Base-by-base conservation (phyloP, 352 stramenopile genomes). In the Phytophthora fragariae region DNA sequence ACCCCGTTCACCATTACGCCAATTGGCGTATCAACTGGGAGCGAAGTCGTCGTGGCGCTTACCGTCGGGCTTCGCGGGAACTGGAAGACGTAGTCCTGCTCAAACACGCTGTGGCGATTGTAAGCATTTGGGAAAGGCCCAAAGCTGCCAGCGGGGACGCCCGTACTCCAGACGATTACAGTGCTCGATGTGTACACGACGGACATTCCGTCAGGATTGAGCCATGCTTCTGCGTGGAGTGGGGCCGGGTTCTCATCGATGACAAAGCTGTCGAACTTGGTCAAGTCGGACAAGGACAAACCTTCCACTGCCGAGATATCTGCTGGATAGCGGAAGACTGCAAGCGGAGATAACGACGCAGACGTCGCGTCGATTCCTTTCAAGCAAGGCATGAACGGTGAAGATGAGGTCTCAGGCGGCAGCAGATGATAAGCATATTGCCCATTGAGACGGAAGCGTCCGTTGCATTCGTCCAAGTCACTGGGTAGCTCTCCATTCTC, bases 1-100 rank as follows among this genome's bases (percentile, higher is more conserved):
- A 93, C 73, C 9, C 88, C 88, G 31, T 93, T 91, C 10, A 94
- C 41, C 85, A 93, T 92, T 55, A 94, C 83, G 1, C 85, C 88
- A 11, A 94, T 76, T 0, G 82, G 77, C 1, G 54, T 70, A 59
- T 92, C 84, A 2, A 72, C 27, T 12, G 82, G 78, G 7, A 92
- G 64, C 5, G 72, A 21, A 0, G 80, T 84, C 0, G 65, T 71
- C 3, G 47, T 79, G 2, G 72, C 8, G 7, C 62, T 70, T 5
- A 71, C n/a, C 1, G 58, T 35, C 2, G 88, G 85, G 31, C 85
- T 71, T 2, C 85, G 73, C 12, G 88, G 84, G 17, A 94, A 79
- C 11, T 80, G 66, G 55, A 94, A 94, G 2, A 86, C 74, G 52
- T 94, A 91, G 70, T 92, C 76, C 75, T 93, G 85, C 5, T 78